A percentile compares a stretch with the other conserved stretches of the same genome.
Evolutionary conservation across 768 basidiomycete species (phyloP).

Genomic region (Strobilomyces echinocephalus): DNA sequence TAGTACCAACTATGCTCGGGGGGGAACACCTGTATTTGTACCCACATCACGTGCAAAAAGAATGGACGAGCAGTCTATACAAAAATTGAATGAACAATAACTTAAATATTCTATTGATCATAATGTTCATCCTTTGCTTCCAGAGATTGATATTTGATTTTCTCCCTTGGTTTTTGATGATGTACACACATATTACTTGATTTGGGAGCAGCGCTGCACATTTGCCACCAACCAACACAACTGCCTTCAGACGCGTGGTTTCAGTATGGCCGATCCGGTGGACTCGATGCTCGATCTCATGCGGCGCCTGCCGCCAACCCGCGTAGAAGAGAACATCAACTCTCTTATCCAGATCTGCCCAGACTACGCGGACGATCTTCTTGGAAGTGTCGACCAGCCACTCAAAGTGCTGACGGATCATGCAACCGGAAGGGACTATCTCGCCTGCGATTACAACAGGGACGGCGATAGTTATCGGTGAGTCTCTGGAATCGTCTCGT

Average conservation of each 20-base stretch:
- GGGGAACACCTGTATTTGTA: no score
- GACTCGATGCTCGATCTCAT: constrained; percentile 95
- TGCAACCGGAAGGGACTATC: constrained; percentile 80
- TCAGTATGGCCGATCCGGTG: constrained; percentile 66
- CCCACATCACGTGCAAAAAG: no score
- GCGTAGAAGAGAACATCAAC: constrained; percentile 82
- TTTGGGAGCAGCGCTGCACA: constrained; percentile 1
- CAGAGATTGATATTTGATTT: no score
- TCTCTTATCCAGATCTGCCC: constrained; percentile 80
- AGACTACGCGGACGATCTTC: constrained; percentile 91
- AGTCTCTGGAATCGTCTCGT: neutral
- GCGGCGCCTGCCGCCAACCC: constrained; percentile 89
- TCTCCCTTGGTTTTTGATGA: no score
- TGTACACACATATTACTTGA: neutral
- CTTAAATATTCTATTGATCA: no score
- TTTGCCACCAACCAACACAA: neutral
- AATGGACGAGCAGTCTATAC: no score
- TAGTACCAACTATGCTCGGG: neutral
- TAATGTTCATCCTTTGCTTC: no score
- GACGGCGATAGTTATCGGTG: constrained; percentile 88
- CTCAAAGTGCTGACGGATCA: constrained; percentile 76
- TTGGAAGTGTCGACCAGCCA: constrained; percentile 93
- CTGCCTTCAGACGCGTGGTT: neutral
- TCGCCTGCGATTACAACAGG: constrained; percentile 90
- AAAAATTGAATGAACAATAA: no score